Evolutionary conservation across 2,329 filamentous ascomycete species (phyloP), one percentile per base, ranked within the genome.

Genomic region (Arthrobotrys conoides): DNA sequence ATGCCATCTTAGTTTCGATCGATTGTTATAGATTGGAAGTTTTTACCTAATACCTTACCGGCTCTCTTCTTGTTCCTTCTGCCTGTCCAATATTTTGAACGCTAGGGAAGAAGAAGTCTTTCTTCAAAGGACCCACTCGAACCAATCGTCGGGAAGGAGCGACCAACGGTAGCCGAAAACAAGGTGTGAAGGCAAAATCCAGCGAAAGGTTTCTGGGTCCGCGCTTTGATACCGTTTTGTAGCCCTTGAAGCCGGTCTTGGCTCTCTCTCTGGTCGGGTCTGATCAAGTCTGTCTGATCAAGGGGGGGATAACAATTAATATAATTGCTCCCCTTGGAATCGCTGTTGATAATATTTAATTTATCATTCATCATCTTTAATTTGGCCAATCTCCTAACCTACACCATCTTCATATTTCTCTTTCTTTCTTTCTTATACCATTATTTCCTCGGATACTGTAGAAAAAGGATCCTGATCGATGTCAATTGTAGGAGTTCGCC

Each of bases 221-320:
- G 65, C 65, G 65, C 72, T 76, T 76, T 76, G 72, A 76, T 76
- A 36, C 48, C 57, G 57, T 65, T 76, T 76, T 76, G 66, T 69
- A 70, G 14, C 48, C 38, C 64, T 33, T 22, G 14, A 38, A 51
- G 44, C 59, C n/a, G n/a, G n/a, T n/a, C 24, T 59, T 73, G 30
- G 70, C 69, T 61, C 49, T 61, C n/a, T n/a, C n/a, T n/a, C n/a
- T n/a, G n/a, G n/a, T n/a, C n/a, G n/a, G n/a, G n/a, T n/a, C n/a
- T n/a, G n/a, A n/a, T n/a, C n/a, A n/a, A n/a, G n/a, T n/a, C n/a
- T n/a, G n/a, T n/a, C n/a, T n/a, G n/a, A n/a, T n/a, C 57, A 61
- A 73, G 51, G 69, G 70, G 61, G 33, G n/a, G n/a, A n/a, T n/a
- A n/a, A n/a, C n/a, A n/a, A 30, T 48, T 49, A 49, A 66, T 73